These are phyloP conservation scores for Aspergillus flavus DNA, from an alignment of 2,329 filamentous ascomycete species.

Conservation along the genomic window DNA sequence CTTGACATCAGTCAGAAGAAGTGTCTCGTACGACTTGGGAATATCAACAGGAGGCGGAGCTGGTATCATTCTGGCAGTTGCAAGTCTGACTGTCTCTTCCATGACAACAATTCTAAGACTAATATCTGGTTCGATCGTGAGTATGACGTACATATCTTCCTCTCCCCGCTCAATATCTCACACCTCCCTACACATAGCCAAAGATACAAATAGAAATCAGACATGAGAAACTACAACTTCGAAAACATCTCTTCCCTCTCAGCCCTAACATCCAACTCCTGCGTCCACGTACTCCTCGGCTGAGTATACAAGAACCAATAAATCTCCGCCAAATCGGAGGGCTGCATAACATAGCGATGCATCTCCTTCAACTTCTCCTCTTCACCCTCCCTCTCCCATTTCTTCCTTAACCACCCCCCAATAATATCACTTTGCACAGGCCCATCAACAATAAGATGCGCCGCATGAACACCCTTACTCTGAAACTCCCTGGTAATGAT, in stretches of 20 bases:
- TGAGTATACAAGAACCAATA: conserved; percentile 22
- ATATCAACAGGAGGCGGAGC: conserved; percentile 14
- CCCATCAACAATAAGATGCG: conserved; percentile 21
- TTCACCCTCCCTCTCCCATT: conserved; percentile 18
- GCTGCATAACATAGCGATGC: conserved; percentile 22
- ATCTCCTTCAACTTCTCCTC: conserved; percentile 14
- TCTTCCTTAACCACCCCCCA: conserved; percentile 10
- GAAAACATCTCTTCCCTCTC: conserved; percentile 21
- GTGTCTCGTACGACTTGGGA: conserved; percentile 34
- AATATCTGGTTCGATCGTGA: neutral
- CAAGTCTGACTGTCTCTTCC: neutral
- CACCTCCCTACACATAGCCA: too few species aligned
- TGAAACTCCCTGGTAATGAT: conserved; percentile 21
- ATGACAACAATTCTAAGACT: neutral
- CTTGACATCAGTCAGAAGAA: conserved; percentile 32
- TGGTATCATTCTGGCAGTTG: conserved; percentile 7
- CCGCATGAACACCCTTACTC: conserved; percentile 15
- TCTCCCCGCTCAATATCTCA: neutral
- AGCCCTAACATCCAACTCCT: conserved; percentile 22
- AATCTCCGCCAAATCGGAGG: conserved; percentile 16
- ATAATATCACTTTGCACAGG: conserved; percentile 22
- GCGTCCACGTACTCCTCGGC: conserved; percentile 22
- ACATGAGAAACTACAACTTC: conserved; percentile 14
- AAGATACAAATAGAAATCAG: neutral
- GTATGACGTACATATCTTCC: neutral